Base-by-base conservation (phyloP, 2,329 filamentous ascomycete genomes). In the Sclerotinia sclerotiorum region DNA sequence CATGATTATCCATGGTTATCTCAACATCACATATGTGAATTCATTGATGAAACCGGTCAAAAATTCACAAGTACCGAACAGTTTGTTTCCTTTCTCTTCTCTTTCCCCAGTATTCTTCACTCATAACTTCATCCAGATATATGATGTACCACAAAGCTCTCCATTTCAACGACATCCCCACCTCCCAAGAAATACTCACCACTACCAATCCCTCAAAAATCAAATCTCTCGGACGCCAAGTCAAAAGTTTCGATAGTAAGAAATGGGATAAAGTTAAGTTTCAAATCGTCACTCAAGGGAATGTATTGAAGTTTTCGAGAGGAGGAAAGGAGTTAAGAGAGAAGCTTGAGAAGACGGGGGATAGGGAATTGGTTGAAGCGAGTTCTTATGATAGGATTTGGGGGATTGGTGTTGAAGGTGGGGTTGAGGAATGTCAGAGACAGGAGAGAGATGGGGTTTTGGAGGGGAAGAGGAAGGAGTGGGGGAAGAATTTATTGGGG, bases 91-190 rank as follows among this genome's bases (percentile, higher is more conserved):
- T 3, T 15, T 1, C 24, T 27, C 3, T 13, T 1, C 0, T 24
- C 29, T 7, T 54, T 5, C 21, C n/a, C 7, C 27, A 44, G 3
- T 58, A 10, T 6, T 5, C 15, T 4, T 8, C 4, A 42, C 49
- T 29, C 11, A 54, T 39, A 8, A 13, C 3, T 35, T 46, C 24
- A 61, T 32, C 21, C 13, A 58, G 52, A 21, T 65, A 39, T 2
- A 65, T 65, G 63, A 65, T 65, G 52, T 57, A 29, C 21, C 63
- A 58, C 27, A 65, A 58, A 48, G 63, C 63, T 17, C 21, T 49
- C 1, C 42, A 57, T 5, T 65, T 65, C 52, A n/a, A 44, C 21
- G 63, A 65, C 27, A 21, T 32, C 8, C n/a, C 52, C 2, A n/a
- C 17, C 29, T 46, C 63, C 13, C 29, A 35, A 1, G 10, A 32